Evolutionary conservation across 345 rosid species (phyloP), one percentile per base, ranked within the genome.

Genomic region (Moringa oleifera): DNA sequence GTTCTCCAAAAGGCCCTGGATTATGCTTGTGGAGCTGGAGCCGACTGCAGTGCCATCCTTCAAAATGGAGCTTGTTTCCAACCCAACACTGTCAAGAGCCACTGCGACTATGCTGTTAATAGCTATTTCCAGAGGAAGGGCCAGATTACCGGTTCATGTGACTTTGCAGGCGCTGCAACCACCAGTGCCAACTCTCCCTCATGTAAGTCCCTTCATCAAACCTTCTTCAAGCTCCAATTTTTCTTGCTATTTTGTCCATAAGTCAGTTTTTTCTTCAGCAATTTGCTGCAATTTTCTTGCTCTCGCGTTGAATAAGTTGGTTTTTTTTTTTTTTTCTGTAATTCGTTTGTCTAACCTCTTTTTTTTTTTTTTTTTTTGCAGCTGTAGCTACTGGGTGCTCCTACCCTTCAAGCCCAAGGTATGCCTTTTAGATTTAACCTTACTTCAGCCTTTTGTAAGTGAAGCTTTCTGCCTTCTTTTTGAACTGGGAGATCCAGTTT

Each of bases 11-110:
- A 90, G 67, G 52, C 80, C 12, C 52, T 93, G 24, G 98, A 93
- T 72, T 93, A 84, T 62, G 98, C 98, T 0, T 93, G 98, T 67
- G 98, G 96, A 71, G 81, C 90, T 57, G 94, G 94, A 31, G 94
- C 88, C 47, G 94, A 87, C 21, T 87, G 90, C 64, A 21, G 75
- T 1, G 61, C 69, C 23, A 87, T 85, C 68, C 63, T 77, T 25
- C 85, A 81, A 67, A 90, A 53, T 64, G 99, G 96, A 31, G 78
- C 68, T 24, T 94, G 99, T 74, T 94, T 53, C 70, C 79, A 80
- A 31, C 99, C 97, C 23, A 86, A 94, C 82, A 86, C 92, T 54
- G 31, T 73, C 25, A 73, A 73, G 55, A 68, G 60, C 65, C 77
- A 73, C 51, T 73, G 77, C 59, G 77, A 73, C n/a, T 72, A 68